phyloP scores from a whole-genome alignment of 2,329 filamentous ascomycete species.

The Byssoonygena ceratinophila region DNA sequence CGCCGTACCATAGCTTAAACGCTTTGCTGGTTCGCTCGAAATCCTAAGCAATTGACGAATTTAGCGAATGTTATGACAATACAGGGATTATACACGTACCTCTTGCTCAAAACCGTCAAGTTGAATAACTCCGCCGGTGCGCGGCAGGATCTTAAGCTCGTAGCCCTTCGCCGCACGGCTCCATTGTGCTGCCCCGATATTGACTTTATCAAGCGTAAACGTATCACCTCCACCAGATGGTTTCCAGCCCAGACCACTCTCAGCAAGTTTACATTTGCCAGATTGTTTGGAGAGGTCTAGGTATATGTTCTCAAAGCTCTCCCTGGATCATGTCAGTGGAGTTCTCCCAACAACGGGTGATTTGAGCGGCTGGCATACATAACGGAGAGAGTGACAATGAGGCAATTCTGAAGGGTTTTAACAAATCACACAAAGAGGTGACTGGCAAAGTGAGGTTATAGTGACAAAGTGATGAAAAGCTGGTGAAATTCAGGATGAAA shows the following conservation, averaged over 20 bases:
- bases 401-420: not conserved
- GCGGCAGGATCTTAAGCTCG: slow-evolving; percentile 82
- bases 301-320: slow-evolving; percentile 96
- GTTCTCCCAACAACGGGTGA: not conserved
- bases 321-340: slow-evolving; percentile 39
- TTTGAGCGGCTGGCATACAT: slow-evolving; percentile 10
- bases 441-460: not conserved
- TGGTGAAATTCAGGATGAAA: too few species aligned
- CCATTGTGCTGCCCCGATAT: slow-evolving; percentile 85
- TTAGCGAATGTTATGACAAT: not conserved
- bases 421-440: not conserved
- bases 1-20: slow-evolving; percentile 97
- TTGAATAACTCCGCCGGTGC: slow-evolving; percentile 76
- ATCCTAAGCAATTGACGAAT: slow-evolving; percentile 46
- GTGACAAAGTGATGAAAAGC: too few species aligned
- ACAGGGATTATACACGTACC: slow-evolving; percentile 29
- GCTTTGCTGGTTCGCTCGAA: slow-evolving; percentile 81
- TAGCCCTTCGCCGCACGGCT: slow-evolving; percentile 84
- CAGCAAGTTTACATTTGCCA: slow-evolving; percentile 89
- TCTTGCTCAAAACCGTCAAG: slow-evolving; percentile 92
- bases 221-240: slow-evolving; percentile 76
- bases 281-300: slow-evolving; percentile 87
- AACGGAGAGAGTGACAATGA: slow-evolving; percentile 3
- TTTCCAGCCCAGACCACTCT: slow-evolving; percentile 93
- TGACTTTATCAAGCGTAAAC: slow-evolving; percentile 80